Conservation (phyloP, 2,329 filamentous ascomycete genomes). For the Raffaelea albimanens region DNA sequence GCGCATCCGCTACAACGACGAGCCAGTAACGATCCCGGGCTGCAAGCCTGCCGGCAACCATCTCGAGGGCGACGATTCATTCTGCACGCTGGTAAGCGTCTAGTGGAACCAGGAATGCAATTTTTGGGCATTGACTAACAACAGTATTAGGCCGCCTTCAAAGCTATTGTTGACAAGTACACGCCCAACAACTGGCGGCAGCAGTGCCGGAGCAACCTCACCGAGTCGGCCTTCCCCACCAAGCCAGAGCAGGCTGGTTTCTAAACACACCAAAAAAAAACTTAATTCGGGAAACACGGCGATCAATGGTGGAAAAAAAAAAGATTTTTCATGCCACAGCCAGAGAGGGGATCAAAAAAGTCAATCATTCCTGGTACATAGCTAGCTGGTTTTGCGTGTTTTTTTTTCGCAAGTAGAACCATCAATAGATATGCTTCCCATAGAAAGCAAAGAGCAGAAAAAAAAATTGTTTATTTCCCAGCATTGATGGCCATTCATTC, state of each 20-base stretch:
- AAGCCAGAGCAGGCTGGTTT: slow-evolving; percentile 45
- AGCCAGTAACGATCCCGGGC: slow-evolving; percentile 69
- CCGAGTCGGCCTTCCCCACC: slow-evolving; percentile 33
- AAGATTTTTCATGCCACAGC: too few relatives aligned
- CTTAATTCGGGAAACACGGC: not conserved
- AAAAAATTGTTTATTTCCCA: too few relatives aligned
- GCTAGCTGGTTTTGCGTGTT: too few relatives aligned
- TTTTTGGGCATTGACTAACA: not conserved
- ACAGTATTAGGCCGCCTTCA: slow-evolving; percentile 67
- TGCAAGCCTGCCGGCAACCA: slow-evolving; percentile 73
- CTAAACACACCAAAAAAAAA: slow-evolving; percentile 12
- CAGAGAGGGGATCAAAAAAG: too few relatives aligned
- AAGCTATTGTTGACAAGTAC: slow-evolving; percentile 81
- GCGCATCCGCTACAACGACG: slow-evolving; percentile 83
- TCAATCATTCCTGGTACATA: too few relatives aligned
- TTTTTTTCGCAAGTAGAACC: too few relatives aligned
- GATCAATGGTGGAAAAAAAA: not conserved
- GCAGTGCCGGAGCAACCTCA: slow-evolving; percentile 38
- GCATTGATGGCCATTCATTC: too few relatives aligned
- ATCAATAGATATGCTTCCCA: too few relatives aligned
- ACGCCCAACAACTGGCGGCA: slow-evolving; percentile 70
- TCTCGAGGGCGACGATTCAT: slow-evolving; percentile 73
- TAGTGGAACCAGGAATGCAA: too few relatives aligned
- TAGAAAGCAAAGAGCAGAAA: too few relatives aligned
- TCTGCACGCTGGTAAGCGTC: slow-evolving; percentile 82